Evolutionary conservation across 2,329 filamentous ascomycete genomes (phyloP).

Genomic region (Fusarium buharicum): DNA sequence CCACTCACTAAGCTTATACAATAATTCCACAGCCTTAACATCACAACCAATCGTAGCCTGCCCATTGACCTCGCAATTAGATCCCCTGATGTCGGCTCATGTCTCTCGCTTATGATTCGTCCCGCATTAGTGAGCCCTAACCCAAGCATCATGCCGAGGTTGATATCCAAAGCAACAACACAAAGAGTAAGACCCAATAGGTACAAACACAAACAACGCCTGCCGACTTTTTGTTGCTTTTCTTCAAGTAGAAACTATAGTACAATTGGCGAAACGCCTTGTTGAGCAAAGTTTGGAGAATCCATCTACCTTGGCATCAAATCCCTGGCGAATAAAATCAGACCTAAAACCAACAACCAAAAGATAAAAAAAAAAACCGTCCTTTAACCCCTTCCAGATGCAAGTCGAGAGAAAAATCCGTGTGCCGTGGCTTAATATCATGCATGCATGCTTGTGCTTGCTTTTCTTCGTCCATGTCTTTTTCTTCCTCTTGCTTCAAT

Average conservation of each 20-base stretch:
- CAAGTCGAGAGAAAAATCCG: slow-evolving; percentile 39
- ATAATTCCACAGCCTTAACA: too few relatives aligned
- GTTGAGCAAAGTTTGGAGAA: slow-evolving; percentile 35
- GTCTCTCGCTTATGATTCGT: background rate
- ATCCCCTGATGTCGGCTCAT: background rate
- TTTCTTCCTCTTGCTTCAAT: slow-evolving; percentile 20
- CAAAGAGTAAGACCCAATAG: too few relatives aligned
- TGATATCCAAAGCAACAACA: too few relatives aligned
- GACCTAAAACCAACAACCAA: slow-evolving; percentile 12
- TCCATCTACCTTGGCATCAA: slow-evolving; percentile 41
- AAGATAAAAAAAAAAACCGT: slow-evolving; percentile 23
- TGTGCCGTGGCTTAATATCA: slow-evolving; percentile 37
- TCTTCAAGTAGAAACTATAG: slow-evolving; percentile 38
- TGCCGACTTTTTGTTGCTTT: slow-evolving; percentile 39
- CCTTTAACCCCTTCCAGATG: slow-evolving; percentile 46
- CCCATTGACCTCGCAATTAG: background rate
- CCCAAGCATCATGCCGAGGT: slow-evolving; percentile 1
- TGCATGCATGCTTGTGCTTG: slow-evolving; percentile 37
- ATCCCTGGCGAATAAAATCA: slow-evolving; percentile 31
- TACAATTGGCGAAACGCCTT: slow-evolving; percentile 38
- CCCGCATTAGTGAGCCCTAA: slow-evolving; percentile 37
- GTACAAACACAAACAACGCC: background rate
- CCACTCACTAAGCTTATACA: background rate
- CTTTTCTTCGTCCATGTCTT: slow-evolving; percentile 42
- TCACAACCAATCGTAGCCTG: too few relatives aligned